Conservation (phyloP, 2,329 filamentous ascomycete genomes). For the Aurifilum marmelostoma region DNA sequence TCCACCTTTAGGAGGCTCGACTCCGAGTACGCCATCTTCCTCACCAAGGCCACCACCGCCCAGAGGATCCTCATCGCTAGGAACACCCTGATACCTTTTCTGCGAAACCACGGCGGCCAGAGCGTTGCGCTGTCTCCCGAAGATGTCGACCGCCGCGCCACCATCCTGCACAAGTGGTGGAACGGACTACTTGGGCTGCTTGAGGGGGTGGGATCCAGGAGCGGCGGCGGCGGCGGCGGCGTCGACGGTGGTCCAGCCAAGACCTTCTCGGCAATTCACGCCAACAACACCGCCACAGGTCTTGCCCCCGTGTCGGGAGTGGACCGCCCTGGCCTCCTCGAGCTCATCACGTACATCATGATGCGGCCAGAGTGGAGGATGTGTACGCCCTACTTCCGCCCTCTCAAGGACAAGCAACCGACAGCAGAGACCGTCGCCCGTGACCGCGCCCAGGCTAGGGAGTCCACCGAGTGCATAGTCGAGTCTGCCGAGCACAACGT, state of each 20-base stretch:
- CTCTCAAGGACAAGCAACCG: conserved; percentile 59
- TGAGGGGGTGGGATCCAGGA: conserved; percentile 58
- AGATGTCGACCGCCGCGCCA: conserved; percentile 78
- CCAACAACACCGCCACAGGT: conserved; percentile 47
- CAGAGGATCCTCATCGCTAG: conserved; percentile 79
- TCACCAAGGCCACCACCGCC: conserved; percentile 68
- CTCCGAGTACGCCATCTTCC: conserved; percentile 58
- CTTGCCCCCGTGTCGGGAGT: conserved; percentile 77
- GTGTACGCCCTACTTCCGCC: conserved; percentile 68
- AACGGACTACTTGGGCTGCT: conserved; percentile 79
- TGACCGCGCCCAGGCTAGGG: conserved; percentile 59
- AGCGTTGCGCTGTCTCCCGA: conserved; percentile 66
- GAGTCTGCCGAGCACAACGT: conserved; percentile 86
- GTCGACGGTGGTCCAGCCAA: conserved; percentile 28
- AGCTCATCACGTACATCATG: conserved; percentile 82
- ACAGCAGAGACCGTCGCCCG: conserved; percentile 44
- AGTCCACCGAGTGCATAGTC: conserved; percentile 65
- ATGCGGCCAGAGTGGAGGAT: conserved; percentile 85
- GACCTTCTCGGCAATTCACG: conserved; percentile 29
- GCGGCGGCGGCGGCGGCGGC: conserved; percentile 22
- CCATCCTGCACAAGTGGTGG: conserved; percentile 92
- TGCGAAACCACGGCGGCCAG: conserved; percentile 70
- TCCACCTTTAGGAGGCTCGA: conserved; percentile 59
- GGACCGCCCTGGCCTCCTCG: conserved; percentile 80
- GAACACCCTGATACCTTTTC: conserved; percentile 72